These are phyloP conservation scores for Beta lomatogona DNA, from an alignment of 179 eudicot species.

Conservation along the genomic window DNA sequence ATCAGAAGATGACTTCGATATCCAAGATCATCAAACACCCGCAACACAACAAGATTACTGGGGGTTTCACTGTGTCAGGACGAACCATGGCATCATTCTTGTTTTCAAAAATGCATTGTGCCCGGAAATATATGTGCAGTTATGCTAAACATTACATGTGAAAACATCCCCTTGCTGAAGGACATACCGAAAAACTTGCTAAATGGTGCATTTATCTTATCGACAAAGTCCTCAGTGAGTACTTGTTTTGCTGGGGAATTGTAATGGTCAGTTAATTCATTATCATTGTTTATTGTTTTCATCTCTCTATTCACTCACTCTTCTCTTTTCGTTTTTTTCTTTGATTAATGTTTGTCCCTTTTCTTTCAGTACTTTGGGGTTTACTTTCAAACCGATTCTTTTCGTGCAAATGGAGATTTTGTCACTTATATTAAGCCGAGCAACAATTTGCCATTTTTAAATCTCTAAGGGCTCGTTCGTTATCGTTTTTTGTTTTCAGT, in stretches of 20 bases:
- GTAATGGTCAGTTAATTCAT: conserved; percentile 50
- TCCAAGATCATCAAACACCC: conserved; percentile 29
- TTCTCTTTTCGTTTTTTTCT: background rate
- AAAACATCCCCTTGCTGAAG: conserved; percentile 37
- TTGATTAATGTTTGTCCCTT: background rate
- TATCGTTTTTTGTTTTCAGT: no score
- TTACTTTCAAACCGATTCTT: conserved; percentile 49
- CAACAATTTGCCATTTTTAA: conserved; percentile 62
- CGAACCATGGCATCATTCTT: conserved; percentile 64
- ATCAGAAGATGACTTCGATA: conserved; percentile 27
- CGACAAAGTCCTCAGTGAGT: conserved; percentile 59
- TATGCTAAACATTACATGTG: conserved; percentile 54
- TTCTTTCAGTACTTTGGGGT: conserved; percentile 60
- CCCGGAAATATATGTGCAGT: conserved; percentile 56
- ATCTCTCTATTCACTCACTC: background rate
- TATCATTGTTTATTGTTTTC: background rate
- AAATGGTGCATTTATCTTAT: conserved; percentile 69
- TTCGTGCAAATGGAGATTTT: conserved; percentile 49
- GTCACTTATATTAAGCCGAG: conserved; percentile 42
- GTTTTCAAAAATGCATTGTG: conserved; percentile 70
- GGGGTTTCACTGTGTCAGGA: conserved; percentile 44
- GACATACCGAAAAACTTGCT: conserved; percentile 48
- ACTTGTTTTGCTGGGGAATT: conserved; percentile 70
- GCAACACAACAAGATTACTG: conserved; percentile 38
- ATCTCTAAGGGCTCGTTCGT: conserved; percentile 17